Percentiles rank a stretch among this genome's conserved stretches.
phyloP scores from a whole-genome alignment of 805 yeast genomes.

The Ogataea degrootiae region DNA sequence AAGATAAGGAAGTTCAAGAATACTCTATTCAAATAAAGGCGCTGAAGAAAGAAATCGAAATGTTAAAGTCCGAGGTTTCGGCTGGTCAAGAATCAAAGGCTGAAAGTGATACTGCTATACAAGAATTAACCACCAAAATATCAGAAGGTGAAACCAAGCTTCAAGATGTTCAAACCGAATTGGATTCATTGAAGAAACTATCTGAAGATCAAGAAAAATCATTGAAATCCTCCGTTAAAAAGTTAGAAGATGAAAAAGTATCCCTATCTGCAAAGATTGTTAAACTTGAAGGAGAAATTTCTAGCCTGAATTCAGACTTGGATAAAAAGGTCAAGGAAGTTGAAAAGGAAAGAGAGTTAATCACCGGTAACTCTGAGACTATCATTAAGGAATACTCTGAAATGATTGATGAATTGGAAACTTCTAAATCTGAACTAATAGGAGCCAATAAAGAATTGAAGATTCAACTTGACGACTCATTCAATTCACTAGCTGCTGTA shows the following conservation, averaged over 20 bases:
- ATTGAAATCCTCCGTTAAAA: constrained; percentile 11
- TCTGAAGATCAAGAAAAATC: constrained; percentile 9
- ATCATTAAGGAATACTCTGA: constrained; percentile 45
- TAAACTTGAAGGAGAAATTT: constrained; percentile 27
- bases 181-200: constrained; percentile 17
- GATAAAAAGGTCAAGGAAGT: constrained; percentile 37
- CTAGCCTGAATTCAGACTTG: constrained; percentile 30
- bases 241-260: constrained; percentile 19
- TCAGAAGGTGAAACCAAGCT: not conserved
- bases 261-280: constrained; percentile 15
- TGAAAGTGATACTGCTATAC: not conserved
- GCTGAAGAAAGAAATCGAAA: constrained; percentile 2
- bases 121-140: not conserved
- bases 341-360: constrained; percentile 45
- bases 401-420: constrained; percentile 23
- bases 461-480: not conserved
- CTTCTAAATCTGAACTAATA: constrained; percentile 3
- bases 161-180: constrained; percentile 5
- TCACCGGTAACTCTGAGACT: constrained; percentile 46
- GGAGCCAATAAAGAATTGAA: constrained; percentile 1
- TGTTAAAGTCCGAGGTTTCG: not conserved
- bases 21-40: constrained; percentile 2
- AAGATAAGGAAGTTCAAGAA: constrained; percentile 12
- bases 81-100: not conserved
- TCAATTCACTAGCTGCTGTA: not conserved